Base-by-base conservation (phyloP, 352 stramenopile genomes). In the Globisporangium carolinianum region DNA sequence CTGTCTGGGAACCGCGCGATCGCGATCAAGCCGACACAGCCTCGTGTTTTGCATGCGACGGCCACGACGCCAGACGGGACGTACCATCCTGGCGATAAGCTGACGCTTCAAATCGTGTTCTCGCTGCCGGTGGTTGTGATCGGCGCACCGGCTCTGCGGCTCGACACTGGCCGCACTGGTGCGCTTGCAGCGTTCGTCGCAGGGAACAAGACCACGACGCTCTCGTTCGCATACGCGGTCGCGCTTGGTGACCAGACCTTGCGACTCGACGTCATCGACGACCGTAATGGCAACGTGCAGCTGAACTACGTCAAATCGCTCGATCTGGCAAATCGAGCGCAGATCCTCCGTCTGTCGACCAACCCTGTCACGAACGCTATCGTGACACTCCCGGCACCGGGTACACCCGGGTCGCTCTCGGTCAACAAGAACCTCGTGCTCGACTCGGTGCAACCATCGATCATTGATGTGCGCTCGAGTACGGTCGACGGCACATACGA, bases 101-200 rank as follows among this genome's bases (percentile, higher is more conserved):
- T 92, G 12, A 56, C 74, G 0, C 60, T 92, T 17, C 58, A 77
- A 7, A 67, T 92, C 1, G 56, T 67, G 3, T 92, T 92, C 48
- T 83, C 83, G 1, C 51, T 90, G 32, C 80, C 78, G 5, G 83
- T 92, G 0, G 45, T 82, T 0, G 80, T 88, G 11, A 76, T 75
- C 58, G 80, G 79, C 0, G 67, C 62, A 9, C 79, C 82, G 3
- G 57, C 72, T 1, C 18, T 91, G 4, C 37, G 71, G 0, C 41
- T 91, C 3, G 66, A 68, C 6, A 78, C 62, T 5, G 70, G 60
- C 5, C 52, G 62, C 2, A 5, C 36, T 0, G 56, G 57, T 15
- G 64, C 73, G 6, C 51, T 54, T 24, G 76, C 78, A 0, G 46
- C 47, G 1, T 72, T 80, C 5, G 36, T 35, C 2, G 51, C 48